Evolutionary conservation across 2,329 filamentous ascomycete genomes (phyloP).

Genomic region (Xylaria sp.): DNA sequence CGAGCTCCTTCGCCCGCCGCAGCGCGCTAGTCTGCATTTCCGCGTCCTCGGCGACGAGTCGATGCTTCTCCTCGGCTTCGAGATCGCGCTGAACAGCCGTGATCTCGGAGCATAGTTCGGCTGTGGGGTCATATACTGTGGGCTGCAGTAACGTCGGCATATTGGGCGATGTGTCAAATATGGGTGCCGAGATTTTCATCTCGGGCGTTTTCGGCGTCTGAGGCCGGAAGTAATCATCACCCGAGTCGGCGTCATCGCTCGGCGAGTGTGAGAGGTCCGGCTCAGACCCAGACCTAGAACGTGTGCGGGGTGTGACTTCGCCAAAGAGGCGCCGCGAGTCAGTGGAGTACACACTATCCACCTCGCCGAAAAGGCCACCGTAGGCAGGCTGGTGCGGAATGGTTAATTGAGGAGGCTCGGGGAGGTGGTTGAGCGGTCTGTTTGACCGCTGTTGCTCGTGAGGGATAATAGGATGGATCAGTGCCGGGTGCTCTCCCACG

Average conservation of each 20-base stretch:
- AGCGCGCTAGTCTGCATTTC: constrained; percentile 60
- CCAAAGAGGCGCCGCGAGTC: constrained; percentile 40
- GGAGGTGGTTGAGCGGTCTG: constrained; percentile 27
- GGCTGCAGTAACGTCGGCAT: constrained; percentile 60
- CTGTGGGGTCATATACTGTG: constrained; percentile 59
- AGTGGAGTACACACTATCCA: constrained; percentile 38
- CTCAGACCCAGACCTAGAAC: constrained; percentile 35
- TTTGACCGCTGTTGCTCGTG: constrained; percentile 36
- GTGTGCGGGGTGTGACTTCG: constrained; percentile 37
- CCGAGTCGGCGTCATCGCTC: constrained; percentile 37
- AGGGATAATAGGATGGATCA: constrained; percentile 27
- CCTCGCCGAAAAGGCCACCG: constrained; percentile 40
- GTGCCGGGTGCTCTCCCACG: constrained; percentile 27
- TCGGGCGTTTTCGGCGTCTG: constrained; percentile 35
- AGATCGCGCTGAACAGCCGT: constrained; percentile 64
- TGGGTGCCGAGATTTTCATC: constrained; percentile 54
- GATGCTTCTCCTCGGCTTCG: constrained; percentile 60
- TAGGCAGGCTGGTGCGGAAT: constrained; percentile 35
- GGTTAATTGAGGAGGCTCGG: constrained; percentile 30
- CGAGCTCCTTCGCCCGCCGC: constrained; percentile 63
- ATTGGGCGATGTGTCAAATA: constrained; percentile 53
- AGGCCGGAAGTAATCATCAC: constrained; percentile 42
- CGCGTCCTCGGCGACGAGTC: constrained; percentile 62
- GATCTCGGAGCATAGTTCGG: constrained; percentile 52
- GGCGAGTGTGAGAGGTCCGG: constrained; percentile 42